phyloP scores from a whole-genome alignment of 805 yeast species.

The Starmerella bombi region DNA sequence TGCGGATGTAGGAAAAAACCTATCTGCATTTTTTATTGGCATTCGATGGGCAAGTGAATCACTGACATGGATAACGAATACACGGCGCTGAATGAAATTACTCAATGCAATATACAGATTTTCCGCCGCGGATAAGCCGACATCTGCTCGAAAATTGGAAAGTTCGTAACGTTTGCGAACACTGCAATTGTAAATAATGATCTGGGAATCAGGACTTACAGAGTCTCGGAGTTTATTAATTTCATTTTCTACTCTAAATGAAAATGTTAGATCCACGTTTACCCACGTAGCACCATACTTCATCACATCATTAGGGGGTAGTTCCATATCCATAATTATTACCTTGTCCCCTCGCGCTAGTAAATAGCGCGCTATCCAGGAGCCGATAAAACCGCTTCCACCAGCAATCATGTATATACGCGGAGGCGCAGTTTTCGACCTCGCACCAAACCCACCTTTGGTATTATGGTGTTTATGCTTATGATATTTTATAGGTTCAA shows the following conservation, averaged over 20 bases:
- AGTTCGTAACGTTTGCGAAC: conserved; percentile 16
- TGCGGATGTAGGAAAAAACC: conserved; percentile 13
- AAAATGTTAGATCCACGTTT: conserved; percentile 13
- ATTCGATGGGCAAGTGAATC: conserved; percentile 20
- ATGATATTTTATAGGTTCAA: conserved; percentile 10
- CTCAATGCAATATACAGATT: conserved; percentile 14
- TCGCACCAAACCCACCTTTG: conserved; percentile 12
- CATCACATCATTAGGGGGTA: conserved; percentile 22
- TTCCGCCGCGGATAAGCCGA: conserved; percentile 19
- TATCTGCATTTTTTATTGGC: conserved; percentile 15
- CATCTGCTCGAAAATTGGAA: conserved; percentile 27
- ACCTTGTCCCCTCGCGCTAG: conserved; percentile 22
- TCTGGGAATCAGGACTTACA: conserved; percentile 4
- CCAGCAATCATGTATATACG: conserved; percentile 23
- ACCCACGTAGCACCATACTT: conserved; percentile 19
- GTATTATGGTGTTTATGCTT: conserved; percentile 13
- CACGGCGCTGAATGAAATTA: conserved; percentile 3
- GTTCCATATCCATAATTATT: conserved; percentile 18
- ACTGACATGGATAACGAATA: conserved; percentile 18
- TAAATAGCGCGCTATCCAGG: conserved; percentile 26
- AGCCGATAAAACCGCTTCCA: conserved; percentile 25
- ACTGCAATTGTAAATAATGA: conserved; percentile 21
- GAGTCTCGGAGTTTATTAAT: conserved; percentile 6
- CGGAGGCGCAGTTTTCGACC: conserved; percentile 2
- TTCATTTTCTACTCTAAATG: conserved; percentile 10